Conservation (phyloP, 2,329 filamentous ascomycete genomes). For the Xylaria sp. region DNA sequence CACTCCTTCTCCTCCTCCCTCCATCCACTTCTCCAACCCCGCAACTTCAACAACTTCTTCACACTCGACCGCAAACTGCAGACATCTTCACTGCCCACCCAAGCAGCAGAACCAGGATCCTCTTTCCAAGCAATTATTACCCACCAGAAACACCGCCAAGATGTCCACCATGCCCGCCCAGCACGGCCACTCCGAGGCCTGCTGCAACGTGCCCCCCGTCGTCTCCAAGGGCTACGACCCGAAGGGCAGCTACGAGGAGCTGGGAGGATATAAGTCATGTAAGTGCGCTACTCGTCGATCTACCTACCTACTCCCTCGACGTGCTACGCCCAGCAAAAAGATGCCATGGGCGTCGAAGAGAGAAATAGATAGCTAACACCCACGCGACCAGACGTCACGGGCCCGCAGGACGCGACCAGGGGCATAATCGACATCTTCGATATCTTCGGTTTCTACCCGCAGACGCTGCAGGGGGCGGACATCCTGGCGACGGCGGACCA, state of each 20-base stretch:
- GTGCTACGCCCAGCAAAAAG: too few species aligned
- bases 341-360: too few species aligned
- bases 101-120: conserved; percentile 7
- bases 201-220: conserved; percentile 62
- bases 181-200: conserved; percentile 58
- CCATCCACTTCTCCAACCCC: conserved; percentile 11
- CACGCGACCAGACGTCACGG: conserved; percentile 50
- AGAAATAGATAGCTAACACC: too few species aligned
- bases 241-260: conserved; percentile 59
- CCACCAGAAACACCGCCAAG: conserved; percentile 23
- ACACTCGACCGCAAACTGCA: conserved; percentile 8
- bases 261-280: conserved; percentile 60
- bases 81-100: conserved; percentile 17
- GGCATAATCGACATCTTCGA: conserved; percentile 67
- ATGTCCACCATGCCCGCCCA: conserved; percentile 57
- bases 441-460: conserved; percentile 73
- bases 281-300: conserved; percentile 13
- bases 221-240: conserved; percentile 56
- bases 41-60: conserved; percentile 8
- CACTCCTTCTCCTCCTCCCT: conserved; percentile 10
- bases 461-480: conserved; percentile 72
- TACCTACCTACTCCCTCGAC: not conserved
- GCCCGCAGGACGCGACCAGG: conserved; percentile 52
- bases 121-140: conserved; percentile 13
- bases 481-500: conserved; percentile 60